Evolutionary conservation across 495 filamentous ascomycete genomes (phyloP), one percentile per base, ranked within the genome.

Genomic region (Aspergillus sparsus): DNA sequence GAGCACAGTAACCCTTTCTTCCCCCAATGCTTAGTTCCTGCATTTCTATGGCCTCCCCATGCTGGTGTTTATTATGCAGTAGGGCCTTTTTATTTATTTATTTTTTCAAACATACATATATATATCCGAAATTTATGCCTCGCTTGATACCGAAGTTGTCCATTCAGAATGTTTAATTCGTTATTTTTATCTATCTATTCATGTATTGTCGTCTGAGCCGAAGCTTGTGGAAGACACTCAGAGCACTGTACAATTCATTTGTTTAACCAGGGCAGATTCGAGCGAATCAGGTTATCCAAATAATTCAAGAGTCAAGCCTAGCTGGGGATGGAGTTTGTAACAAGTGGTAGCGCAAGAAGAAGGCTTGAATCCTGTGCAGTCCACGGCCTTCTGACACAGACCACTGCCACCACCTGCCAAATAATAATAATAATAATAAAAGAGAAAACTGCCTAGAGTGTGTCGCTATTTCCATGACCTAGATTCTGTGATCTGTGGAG

Each of bases 181-280:
- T 51, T 51, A 51, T 51, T 34, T 33, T 51, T 47, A 21, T 47
- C 15, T 47, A 47, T 47, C 44, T 18, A 7, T 18, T 47, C 44
- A 34, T 34, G 49, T 34, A 11, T 34, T 15, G 11, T 33, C 32
- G 12, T 12, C 21, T 34, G 49, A 31, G 21, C 11, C 18, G 49
- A 32, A 32, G 49, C 21, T 32, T 6, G 11, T 3, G 6, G n/a
- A 34, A 12, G 16, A 34, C 0, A 15, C 5, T 31, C 49, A 5
- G 12, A 21, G 44, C 21, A 18, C 49, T 51, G 49, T 32, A 34
- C 49, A 51, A 16, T 1, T 32, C 32, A 41, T 51, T 7, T 34
- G 27, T 31, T 34, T 32, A 31, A n/a, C 21, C 7, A 34, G 34
- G 15, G 11, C 12, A 51, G 12, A 18, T 34, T 33, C 21, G 34